phyloP scores from a whole-genome alignment of 23 red algal genomes.

The Gracilaria gracilis region DNA sequence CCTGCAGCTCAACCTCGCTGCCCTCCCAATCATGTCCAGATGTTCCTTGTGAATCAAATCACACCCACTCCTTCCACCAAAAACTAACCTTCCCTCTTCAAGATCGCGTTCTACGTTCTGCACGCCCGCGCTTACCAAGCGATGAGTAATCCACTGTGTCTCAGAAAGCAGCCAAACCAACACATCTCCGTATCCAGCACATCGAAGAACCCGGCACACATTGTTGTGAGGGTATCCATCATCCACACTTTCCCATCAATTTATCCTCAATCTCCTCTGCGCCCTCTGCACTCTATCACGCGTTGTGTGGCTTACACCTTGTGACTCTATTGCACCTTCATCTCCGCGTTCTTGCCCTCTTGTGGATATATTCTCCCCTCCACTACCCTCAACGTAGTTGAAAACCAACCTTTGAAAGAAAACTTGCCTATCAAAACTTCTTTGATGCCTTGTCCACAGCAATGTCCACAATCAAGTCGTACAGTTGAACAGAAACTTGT shows the following conservation, averaged over 20 bases:
- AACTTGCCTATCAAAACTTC: not conserved
- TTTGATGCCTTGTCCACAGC: not conserved
- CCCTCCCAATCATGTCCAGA: conserved; percentile 2
- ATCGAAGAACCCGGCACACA: not conserved
- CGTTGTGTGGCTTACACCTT: too few species aligned
- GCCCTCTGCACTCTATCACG: too few species aligned
- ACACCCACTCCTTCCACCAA: not conserved
- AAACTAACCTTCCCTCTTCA: not conserved
- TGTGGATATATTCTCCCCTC: too few species aligned
- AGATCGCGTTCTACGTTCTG: not conserved
- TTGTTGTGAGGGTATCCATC: conserved; percentile 18
- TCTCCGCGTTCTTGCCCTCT: too few species aligned
- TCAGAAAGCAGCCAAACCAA: not conserved
- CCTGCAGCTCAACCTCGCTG: conserved; percentile 6
- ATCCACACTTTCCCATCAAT: not conserved
- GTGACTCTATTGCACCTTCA: too few species aligned
- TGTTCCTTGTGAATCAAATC: not conserved
- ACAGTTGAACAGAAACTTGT: not conserved
- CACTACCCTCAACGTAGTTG: too few species aligned
- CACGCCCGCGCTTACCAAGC: not conserved
- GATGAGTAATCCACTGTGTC: not conserved
- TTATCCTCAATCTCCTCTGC: not conserved
- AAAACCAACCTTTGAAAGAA: not conserved
- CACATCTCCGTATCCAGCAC: not conserved
- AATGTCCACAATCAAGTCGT: not conserved